Base-by-base conservation (phyloP, 2,329 filamentous ascomycete genomes). In the Hirsutella minnesotensis region DNA sequence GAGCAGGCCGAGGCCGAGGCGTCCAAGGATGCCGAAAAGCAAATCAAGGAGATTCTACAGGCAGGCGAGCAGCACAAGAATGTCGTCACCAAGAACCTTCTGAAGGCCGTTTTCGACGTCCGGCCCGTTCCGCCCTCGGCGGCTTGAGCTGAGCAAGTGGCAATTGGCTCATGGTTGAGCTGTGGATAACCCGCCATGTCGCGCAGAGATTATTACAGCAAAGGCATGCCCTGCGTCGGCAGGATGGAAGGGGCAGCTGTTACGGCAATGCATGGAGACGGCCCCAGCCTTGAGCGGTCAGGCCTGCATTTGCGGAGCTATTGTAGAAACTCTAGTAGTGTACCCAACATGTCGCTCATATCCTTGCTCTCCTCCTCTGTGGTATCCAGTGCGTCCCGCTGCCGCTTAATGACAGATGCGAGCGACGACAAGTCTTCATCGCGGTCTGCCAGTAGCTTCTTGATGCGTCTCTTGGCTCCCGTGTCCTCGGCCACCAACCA, bases 401-500 rank as follows among this genome's bases (percentile, higher is more conserved):
- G 72, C 49, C 74, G 81, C 59, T 80, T 70, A 39, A 98, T 63
- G 20, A 86, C 88, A 16, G 56, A 62, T 51, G 72, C 78, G 19
- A 96, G 62, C 15, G 79, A 68, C 4, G 57, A 66, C 16, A 94
- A 56, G 8, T 69, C 67, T 56, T 86, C 81, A 50, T 83, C 83
- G 18, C 74, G 70, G 46, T 86, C 81, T 1, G 73, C 77, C 34
- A 95, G 64, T 4, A 83, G 62, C 19, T 69, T 64, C 40, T 70
- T 62, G 27, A 95, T 78, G 53, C 72, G 82, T 44, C 65, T 69
- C 52, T 72, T 77, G 1, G 86, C 85, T 0, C 86, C 87, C 29
- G 70, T 71, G 54, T 98, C 92, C 63, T 98, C 92, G 1, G 89
- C 92, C 8, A 87, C 73, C 27, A 96, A 70, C 92, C 92, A 98